phyloP scores from a whole-genome alignment of 257 asterid species.

The Jacaranda copaia region DNA sequence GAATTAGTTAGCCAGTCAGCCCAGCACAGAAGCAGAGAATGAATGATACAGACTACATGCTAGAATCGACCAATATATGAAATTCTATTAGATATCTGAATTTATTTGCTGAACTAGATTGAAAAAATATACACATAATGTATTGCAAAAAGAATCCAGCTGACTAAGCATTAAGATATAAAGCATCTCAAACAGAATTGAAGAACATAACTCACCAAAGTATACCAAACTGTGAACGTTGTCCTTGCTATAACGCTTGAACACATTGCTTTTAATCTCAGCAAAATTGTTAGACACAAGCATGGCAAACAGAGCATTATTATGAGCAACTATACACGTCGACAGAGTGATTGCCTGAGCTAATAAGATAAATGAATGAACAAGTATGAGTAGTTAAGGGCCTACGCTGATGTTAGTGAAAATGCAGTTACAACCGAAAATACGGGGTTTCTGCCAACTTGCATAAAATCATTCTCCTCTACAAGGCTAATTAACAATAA shows the following conservation, averaged over 20 bases:
- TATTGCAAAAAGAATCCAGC: conserved; percentile 22
- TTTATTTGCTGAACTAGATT: background rate
- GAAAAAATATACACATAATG: conserved; percentile 2
- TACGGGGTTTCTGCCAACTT: too few species aligned
- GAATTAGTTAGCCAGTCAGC: conserved; percentile 9
- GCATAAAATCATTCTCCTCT: too few species aligned
- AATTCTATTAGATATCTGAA: background rate
- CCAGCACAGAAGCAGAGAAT: conserved; percentile 12
- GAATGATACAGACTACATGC: background rate
- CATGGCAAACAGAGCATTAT: conserved; percentile 90
- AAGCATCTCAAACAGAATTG: conserved; percentile 18
- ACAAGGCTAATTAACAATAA: background rate
- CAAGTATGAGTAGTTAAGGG: conserved; percentile 80
- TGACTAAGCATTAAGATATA: background rate
- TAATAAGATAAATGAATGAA: conserved; percentile 90
- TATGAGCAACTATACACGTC: conserved; percentile 97
- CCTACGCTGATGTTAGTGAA: conserved; percentile 28
- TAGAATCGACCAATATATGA: background rate
- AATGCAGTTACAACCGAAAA: too few species aligned
- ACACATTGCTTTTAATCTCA: conserved; percentile 94
- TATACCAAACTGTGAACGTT: conserved; percentile 87
- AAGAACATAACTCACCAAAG: conserved; percentile 70
- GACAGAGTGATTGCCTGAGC: conserved; percentile 98
- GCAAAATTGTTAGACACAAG: conserved; percentile 98
- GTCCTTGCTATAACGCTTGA: conserved; percentile 92